phyloP scores from a whole-genome alignment of 352 stramenopile genomes.

The Phytophthora ohioensis region DNA sequence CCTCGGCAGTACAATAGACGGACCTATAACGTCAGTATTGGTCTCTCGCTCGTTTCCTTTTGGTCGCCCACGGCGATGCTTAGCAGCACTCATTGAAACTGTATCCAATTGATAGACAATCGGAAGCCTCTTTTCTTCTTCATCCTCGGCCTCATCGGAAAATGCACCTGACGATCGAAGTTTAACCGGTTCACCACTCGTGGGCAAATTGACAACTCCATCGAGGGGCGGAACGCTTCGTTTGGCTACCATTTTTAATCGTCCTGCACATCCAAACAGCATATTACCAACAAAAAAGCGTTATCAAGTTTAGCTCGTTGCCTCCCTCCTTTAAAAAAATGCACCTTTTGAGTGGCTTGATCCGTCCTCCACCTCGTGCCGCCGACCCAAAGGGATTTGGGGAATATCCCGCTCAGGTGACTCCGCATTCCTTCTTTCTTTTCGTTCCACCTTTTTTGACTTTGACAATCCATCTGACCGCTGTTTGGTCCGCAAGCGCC shows the following conservation, averaged over 20 bases:
- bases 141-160: neutral
- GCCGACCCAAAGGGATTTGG: neutral
- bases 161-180: neutral
- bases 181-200: constrained; percentile 13
- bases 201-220: constrained; percentile 9
- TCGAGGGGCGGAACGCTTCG: constrained; percentile 1
- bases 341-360: constrained; percentile 17
- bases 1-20: neutral
- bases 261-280: constrained; percentile 15
- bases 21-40: neutral
- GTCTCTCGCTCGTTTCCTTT: neutral
- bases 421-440: neutral
- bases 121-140: neutral
- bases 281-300: neutral
- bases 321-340: neutral
- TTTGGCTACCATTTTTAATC: constrained; percentile 17
- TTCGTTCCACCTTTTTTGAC: constrained; percentile 5
- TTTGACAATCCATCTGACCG: neutral
- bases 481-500: constrained; percentile 16
- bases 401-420: neutral
- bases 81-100: neutral
- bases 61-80: neutral
- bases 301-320: constrained; percentile 13
- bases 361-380: neutral
- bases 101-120: neutral